These are phyloP conservation scores for Cylindrodendrum hubeiense DNA, from an alignment of 2,329 filamentous ascomycete genomes.

Conservation along the genomic window DNA sequence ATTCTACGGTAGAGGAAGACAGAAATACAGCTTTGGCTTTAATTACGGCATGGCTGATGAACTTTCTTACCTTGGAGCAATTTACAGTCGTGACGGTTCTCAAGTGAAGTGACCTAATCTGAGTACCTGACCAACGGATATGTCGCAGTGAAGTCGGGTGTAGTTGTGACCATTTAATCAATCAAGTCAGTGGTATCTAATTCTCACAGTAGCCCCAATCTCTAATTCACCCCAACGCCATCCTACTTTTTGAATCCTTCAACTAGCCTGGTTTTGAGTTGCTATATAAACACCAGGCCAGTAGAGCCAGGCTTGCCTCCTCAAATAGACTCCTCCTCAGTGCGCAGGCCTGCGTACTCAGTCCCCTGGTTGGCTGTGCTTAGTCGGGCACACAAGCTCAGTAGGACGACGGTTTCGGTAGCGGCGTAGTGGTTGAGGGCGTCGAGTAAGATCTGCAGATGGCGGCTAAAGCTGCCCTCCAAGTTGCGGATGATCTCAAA, in stretches of 20 bases:
- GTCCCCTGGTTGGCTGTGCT: slow-evolving; percentile 85
- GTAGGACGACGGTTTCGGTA: slow-evolving; percentile 93
- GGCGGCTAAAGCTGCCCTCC: slow-evolving; percentile 91
- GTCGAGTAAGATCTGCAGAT: slow-evolving; percentile 93
- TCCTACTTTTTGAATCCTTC: slow-evolving; percentile 10
- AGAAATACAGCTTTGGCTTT: slow-evolving; percentile 36
- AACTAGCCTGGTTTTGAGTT: not conserved
- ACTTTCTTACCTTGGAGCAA: not conserved
- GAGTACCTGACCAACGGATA: not conserved
- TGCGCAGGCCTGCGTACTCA: slow-evolving; percentile 70
- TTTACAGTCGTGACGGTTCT: not conserved
- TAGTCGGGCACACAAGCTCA: slow-evolving; percentile 86
- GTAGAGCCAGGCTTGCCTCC: not conserved
- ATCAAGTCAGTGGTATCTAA: slow-evolving; percentile 43
- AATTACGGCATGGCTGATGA: slow-evolving; percentile 22
- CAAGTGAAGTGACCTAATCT: not conserved
- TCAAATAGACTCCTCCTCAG: slow-evolving; percentile 65
- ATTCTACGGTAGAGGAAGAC: slow-evolving; percentile 24
- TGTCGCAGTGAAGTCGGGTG: not conserved
- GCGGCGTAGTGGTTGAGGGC: slow-evolving; percentile 97
- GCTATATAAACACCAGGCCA: not conserved
- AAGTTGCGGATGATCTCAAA: slow-evolving; percentile 91
- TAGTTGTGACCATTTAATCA: slow-evolving; percentile 1
- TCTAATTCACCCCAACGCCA: slow-evolving; percentile 40
- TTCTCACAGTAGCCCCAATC: slow-evolving; percentile 31